Conservation (phyloP, 345 rosid species). For the Salix arbutifolia region DNA sequence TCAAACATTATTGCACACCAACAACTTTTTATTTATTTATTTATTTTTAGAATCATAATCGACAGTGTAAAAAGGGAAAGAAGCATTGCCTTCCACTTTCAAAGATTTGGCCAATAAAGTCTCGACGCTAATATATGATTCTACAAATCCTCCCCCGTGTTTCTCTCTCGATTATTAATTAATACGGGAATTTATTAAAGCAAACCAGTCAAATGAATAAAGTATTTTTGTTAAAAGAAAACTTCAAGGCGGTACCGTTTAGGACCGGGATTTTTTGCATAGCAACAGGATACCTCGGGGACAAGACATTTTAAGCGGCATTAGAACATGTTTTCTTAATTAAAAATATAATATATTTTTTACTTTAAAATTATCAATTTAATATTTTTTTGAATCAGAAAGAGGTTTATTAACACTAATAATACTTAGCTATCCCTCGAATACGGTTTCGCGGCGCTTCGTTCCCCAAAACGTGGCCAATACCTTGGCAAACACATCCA, state of each 20-base stretch:
- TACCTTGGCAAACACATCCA: no score
- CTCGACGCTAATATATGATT: neutral
- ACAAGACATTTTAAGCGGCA: neutral
- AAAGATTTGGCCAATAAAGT: neutral
- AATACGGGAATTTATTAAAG: neutral
- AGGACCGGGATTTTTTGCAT: no score
- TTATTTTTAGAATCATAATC: neutral
- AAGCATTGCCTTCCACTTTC: neutral
- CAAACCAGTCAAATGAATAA: neutral
- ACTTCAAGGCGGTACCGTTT: neutral
- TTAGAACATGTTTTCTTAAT: no score
- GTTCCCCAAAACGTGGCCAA: neutral
- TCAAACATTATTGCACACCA: neutral
- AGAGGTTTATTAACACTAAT: no score
- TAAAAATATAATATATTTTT: no score
- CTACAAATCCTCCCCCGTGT: neutral
- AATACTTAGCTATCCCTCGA: neutral
- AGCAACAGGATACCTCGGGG: neutral
- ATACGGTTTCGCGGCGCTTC: conserved; percentile 11
- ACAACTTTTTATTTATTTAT: neutral
- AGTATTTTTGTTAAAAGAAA: neutral
- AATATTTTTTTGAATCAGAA: no score
- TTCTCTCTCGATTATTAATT: neutral
- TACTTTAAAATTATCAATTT: no score
- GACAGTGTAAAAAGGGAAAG: neutral